Percentiles rank a stretch among this genome's conserved stretches.
Evolutionary conservation across 495 filamentous ascomycete genomes (phyloP).

Genomic region (Daldinia bambusicola): DNA sequence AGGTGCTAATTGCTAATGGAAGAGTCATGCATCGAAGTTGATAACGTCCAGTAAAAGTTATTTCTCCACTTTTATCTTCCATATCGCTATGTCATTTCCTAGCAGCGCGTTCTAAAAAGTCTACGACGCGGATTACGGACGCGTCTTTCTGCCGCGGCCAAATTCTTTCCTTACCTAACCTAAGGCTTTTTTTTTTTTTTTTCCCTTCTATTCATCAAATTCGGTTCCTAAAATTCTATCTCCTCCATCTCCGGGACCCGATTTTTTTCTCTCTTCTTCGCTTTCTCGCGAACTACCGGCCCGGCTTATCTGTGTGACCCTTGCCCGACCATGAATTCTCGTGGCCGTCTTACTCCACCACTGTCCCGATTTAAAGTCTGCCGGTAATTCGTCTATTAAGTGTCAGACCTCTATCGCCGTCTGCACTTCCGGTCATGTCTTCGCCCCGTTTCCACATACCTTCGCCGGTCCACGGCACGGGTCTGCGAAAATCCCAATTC

Average conservation of each 20-base stretch:
- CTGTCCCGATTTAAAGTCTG: slow-evolving; percentile 18
- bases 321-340: slow-evolving; percentile 31
- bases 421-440: slow-evolving; percentile 36
- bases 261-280: slow-evolving; percentile 10
- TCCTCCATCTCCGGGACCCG: slow-evolving; percentile 18
- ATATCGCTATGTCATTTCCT: not conserved
- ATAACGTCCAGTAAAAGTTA: too few species aligned
- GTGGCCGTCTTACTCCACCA: slow-evolving; percentile 13
- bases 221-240: slow-evolving; percentile 1
- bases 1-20: not conserved
- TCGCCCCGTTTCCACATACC: slow-evolving; percentile 50
- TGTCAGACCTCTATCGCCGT: not conserved
- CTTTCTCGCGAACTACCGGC: slow-evolving; percentile 14
- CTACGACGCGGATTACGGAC: slow-evolving; percentile 6
- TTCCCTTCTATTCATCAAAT: too few species aligned
- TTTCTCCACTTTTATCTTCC: not conserved
- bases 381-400: not conserved
- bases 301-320: slow-evolving; percentile 10
- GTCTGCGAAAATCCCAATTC: slow-evolving; percentile 72
- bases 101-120: slow-evolving; percentile 4
- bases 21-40: slow-evolving; percentile 8
- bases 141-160: slow-evolving; percentile 17
- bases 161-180: slow-evolving; percentile 12
- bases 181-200: too few species aligned
- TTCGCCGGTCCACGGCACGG: slow-evolving; percentile 52